Percentiles rank a stretch among this genome's conserved stretches.
phyloP scores from a whole-genome alignment of 1,139 yeast genomes.

The Saccharomyces uvarum region DNA sequence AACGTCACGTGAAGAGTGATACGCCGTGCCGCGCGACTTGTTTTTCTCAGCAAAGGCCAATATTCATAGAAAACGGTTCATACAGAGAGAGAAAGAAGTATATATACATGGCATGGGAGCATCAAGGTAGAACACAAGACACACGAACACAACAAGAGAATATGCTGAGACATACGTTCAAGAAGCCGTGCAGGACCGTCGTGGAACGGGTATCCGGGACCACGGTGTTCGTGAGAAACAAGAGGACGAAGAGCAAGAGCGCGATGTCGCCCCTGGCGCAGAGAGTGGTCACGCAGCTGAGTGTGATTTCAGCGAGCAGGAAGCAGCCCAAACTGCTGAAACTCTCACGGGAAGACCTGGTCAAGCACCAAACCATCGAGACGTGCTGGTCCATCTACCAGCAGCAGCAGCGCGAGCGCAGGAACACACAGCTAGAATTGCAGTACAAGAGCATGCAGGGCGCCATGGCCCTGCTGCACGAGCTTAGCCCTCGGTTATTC shows the following conservation, averaged over 20 bases:
- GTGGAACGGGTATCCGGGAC: background rate
- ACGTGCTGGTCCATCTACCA: slow-evolving; percentile 73
- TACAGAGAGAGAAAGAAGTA: background rate
- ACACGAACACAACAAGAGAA: background rate
- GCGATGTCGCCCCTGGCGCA: slow-evolving; percentile 54
- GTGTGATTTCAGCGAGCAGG: slow-evolving; percentile 78
- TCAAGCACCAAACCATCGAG: slow-evolving; percentile 76
- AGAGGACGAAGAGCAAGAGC: slow-evolving; percentile 37
- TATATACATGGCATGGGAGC: background rate
- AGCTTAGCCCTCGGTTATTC: slow-evolving; percentile 33
- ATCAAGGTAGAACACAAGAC: background rate
- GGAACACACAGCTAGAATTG: slow-evolving; percentile 42
- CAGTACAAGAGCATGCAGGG: slow-evolving; percentile 62
- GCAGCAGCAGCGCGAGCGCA: slow-evolving; percentile 41
- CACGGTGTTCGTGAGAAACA: slow-evolving; percentile 35
- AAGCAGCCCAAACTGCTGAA: slow-evolving; percentile 79
- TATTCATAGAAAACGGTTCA: background rate
- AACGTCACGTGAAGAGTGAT: background rate
- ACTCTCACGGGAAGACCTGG: slow-evolving; percentile 69
- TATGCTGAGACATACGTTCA: background rate
- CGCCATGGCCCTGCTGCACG: slow-evolving; percentile 69
- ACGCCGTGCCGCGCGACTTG: background rate
- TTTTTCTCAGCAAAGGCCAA: background rate
- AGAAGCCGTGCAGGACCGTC: background rate
- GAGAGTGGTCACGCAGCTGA: slow-evolving; percentile 63